Percentiles rank a stretch among this genome's conserved stretches.
phyloP scores from a whole-genome alignment of 352 stramenopile species.

The Globisporangium mamillatum region DNA sequence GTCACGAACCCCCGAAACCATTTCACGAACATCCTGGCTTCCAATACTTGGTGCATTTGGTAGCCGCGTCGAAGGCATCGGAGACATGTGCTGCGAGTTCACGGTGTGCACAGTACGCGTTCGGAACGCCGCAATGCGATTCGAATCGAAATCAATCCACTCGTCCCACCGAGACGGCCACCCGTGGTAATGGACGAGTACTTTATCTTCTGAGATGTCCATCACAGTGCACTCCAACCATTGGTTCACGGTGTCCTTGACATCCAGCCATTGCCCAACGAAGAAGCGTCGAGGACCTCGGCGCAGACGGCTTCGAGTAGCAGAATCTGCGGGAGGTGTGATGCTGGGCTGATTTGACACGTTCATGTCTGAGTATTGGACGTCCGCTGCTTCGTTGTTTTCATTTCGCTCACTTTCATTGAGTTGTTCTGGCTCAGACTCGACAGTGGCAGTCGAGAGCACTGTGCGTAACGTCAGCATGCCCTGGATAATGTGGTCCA shows the following conservation, averaged over 20 bases:
- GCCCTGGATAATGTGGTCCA: conserved; percentile 56
- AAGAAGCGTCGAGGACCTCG: conserved; percentile 61
- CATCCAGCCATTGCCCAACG: conserved; percentile 96
- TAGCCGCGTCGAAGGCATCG: conserved; percentile 47
- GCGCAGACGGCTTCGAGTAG: conserved; percentile 3
- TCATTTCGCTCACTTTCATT: background rate
- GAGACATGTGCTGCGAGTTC: conserved; percentile 52
- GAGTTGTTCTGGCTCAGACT: background rate
- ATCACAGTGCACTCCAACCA: conserved; percentile 98
- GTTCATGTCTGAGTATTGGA: conserved; percentile 1
- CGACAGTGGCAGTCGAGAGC: conserved; percentile 34
- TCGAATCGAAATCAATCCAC: conserved; percentile 94
- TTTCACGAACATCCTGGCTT: conserved; percentile 35
- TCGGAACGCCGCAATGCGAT: conserved; percentile 93
- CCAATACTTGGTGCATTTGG: conserved; percentile 49
- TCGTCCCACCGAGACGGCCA: conserved; percentile 98
- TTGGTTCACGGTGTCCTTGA: conserved; percentile 97
- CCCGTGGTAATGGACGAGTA: conserved; percentile 96
- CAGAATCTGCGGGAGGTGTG: background rate
- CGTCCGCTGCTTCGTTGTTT: background rate
- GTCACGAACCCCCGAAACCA: conserved; percentile 59
- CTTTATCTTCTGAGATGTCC: conserved; percentile 78
- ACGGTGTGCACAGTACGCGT: conserved; percentile 83
- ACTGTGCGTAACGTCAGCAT: conserved; percentile 56
- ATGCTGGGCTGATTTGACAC: background rate